These are phyloP conservation scores for Fusarium solani-melongenae DNA, from an alignment of 2,329 filamentous ascomycete genomes.

Conservation along the genomic window DNA sequence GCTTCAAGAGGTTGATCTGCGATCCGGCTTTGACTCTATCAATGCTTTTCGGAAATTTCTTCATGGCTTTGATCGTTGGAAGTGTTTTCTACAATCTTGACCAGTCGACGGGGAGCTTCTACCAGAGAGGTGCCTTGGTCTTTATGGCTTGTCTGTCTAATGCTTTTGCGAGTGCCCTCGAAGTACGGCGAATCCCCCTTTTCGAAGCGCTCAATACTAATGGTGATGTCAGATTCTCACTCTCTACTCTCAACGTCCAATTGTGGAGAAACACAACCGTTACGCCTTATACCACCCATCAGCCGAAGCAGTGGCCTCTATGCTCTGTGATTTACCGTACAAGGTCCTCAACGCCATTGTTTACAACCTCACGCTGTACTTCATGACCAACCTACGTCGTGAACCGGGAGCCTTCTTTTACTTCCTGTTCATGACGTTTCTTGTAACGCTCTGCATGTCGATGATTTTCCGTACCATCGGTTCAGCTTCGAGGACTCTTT, in stretches of 20 bases:
- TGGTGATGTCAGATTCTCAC: constrained; percentile 36
- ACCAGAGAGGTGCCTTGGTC: constrained; percentile 57
- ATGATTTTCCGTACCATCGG: constrained; percentile 58
- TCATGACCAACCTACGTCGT: constrained; percentile 58
- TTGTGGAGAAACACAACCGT: constrained; percentile 50
- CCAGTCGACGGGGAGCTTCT: constrained; percentile 56
- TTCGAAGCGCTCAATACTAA: constrained; percentile 39
- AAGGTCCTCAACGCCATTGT: constrained; percentile 52
- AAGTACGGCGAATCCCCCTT: constrained; percentile 26
- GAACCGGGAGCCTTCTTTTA: constrained; percentile 59
- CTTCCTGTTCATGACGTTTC: constrained; percentile 58
- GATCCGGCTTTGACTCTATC: constrained; percentile 54
- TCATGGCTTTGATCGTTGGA: constrained; percentile 63
- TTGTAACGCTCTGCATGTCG: constrained; percentile 40
- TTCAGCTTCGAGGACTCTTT: constrained; percentile 62
- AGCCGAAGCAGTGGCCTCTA: constrained; percentile 45
- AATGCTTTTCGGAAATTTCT: constrained; percentile 55
- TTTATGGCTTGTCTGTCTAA: constrained; percentile 65
- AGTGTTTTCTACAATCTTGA: constrained; percentile 62
- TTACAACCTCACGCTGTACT: constrained; percentile 60
- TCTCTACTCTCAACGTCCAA: constrained; percentile 45
- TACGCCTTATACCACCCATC: constrained; percentile 51
- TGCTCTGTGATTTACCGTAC: constrained; percentile 55
- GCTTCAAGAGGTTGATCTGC: constrained; percentile 51
- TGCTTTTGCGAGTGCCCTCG: constrained; percentile 52